Base-by-base conservation (phyloP, 228 moss, liverwort and hornwort species). In the Sphagnum fallax region DNA sequence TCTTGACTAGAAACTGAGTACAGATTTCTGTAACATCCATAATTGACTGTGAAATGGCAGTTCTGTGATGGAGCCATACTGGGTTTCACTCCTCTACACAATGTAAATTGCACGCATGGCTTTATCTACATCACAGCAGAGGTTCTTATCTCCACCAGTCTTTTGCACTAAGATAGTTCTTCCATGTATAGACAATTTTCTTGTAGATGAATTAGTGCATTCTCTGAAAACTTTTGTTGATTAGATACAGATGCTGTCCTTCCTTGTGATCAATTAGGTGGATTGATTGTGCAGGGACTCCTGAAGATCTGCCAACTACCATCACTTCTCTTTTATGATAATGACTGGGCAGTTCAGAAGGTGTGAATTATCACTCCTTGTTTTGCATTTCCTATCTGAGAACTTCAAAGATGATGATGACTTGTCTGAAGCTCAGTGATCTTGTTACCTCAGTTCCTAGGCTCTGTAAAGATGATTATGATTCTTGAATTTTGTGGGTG, bases 291-390 rank as follows among this genome's bases (percentile, higher is more conserved):
- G 63, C 78, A 88, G 81, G 98, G 92, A 61, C 75, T 75, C 62
- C 79, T 98, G 7, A 98, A 98, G 82, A 91, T 98, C 9, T 98
- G 94, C 75, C 98, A 94, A 78, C 78, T 98, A 67, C 92, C 93
- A 14, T 70, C 89, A 51, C 82, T 97, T 74, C 79, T 98, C 67
- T 92, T 85, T 73, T 98, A 85, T 77, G 98, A 98, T 77, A 98
- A 92, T 70, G 98, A 98, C 76, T 98, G 98, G 98, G 94, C 98
- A 60, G 85, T 98, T 72, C 92, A 92, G 67, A 98, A 98, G 88
- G 88, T 62, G 82, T 67, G 77, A 32, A 32, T 3, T 32, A 32
- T 32, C 32, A 32, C 3, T 14, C 5, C 6, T 32, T 61, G 60
- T 7, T 61, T 14, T 61, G 60, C 16, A 14, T 6, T 61, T 65